These are phyloP conservation scores for Spergularia bocconei DNA, from an alignment of 148 eudicot genomes.

Conservation along the genomic window DNA sequence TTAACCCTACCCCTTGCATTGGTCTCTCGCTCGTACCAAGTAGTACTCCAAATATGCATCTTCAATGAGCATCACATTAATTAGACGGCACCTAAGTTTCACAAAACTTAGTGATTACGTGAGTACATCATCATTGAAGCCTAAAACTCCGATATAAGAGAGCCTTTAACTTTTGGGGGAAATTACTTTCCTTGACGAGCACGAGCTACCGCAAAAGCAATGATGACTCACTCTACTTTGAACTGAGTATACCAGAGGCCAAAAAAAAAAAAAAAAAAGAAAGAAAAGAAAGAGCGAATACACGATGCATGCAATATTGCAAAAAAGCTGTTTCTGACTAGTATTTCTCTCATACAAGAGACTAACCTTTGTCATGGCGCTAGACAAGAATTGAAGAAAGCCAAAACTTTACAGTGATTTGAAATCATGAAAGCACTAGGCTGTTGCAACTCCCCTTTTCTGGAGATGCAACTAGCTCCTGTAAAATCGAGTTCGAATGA, in stretches of 20 bases:
- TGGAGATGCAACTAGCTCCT: not conserved
- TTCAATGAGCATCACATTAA: no score
- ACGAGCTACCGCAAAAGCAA: slow-evolving; percentile 25
- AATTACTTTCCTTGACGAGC: slow-evolving; percentile 12
- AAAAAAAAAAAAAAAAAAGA: no score
- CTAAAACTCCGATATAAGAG: not conserved
- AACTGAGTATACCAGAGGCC: not conserved
- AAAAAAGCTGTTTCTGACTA: not conserved
- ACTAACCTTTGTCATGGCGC: not conserved
- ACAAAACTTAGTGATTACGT: not conserved
- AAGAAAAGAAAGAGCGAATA: not conserved
- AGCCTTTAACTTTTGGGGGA: slow-evolving; percentile 4
- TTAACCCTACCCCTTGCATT: no score
- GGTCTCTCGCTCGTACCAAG: no score
- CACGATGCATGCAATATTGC: not conserved
- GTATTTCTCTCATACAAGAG: not conserved
- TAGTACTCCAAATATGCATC: no score
- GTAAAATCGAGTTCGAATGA: not conserved
- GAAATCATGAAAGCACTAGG: not conserved
- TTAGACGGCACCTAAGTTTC: no score
- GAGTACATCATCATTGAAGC: not conserved
- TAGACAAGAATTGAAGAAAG: not conserved
- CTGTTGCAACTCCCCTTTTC: not conserved
- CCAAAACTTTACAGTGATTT: not conserved
- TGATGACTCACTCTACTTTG: slow-evolving; percentile 8